Percentiles rank a stretch among this genome's conserved stretches.
Conservation (phyloP, 108 stramenopile species). For the Hondaea fermentalgiana region DNA sequence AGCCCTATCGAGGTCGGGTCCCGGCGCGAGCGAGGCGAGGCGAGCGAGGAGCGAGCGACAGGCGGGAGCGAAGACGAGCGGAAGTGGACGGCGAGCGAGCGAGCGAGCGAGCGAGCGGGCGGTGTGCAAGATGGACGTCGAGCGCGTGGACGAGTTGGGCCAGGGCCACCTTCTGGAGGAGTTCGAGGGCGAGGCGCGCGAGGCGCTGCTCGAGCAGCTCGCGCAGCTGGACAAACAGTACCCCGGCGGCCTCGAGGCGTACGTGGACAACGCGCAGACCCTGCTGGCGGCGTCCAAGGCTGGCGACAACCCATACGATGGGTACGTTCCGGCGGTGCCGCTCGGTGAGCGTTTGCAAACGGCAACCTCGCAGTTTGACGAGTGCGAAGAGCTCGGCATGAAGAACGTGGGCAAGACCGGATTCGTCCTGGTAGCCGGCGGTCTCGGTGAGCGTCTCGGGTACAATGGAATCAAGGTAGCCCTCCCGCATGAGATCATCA, state of each 20-base stretch:
- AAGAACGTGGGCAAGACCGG: slow-evolving; percentile 19
- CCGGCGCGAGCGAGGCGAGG: too few relatives aligned
- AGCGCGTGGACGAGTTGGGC: neutral
- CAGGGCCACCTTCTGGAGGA: slow-evolving; percentile 11
- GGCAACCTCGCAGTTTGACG: slow-evolving; percentile 31
- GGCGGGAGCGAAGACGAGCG: too few relatives aligned
- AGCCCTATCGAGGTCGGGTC: too few relatives aligned
- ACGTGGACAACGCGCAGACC: slow-evolving; percentile 69
- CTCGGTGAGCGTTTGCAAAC: neutral
- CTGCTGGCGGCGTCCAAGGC: slow-evolving; percentile 73
- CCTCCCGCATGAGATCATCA: slow-evolving; percentile 78
- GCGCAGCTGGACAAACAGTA: slow-evolving; percentile 76
- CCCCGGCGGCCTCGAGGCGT: slow-evolving; percentile 81
- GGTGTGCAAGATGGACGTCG: neutral
- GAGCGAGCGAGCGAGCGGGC: too few relatives aligned
- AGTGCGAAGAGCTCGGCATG: slow-evolving; percentile 31
- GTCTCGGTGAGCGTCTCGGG: slow-evolving; percentile 89
- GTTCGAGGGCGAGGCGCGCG: neutral
- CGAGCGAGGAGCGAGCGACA: too few relatives aligned
- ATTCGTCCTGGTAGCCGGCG: slow-evolving; percentile 62
- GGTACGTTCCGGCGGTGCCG: slow-evolving; percentile 73
- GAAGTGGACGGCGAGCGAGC: too few relatives aligned
- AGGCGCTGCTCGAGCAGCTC: slow-evolving; percentile 40
- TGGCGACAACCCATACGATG: slow-evolving; percentile 84
- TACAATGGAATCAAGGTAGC: slow-evolving; percentile 89